Base-by-base conservation (phyloP, 2,329 filamentous ascomycete genomes). In the Pestalotiopsis sp. region DNA sequence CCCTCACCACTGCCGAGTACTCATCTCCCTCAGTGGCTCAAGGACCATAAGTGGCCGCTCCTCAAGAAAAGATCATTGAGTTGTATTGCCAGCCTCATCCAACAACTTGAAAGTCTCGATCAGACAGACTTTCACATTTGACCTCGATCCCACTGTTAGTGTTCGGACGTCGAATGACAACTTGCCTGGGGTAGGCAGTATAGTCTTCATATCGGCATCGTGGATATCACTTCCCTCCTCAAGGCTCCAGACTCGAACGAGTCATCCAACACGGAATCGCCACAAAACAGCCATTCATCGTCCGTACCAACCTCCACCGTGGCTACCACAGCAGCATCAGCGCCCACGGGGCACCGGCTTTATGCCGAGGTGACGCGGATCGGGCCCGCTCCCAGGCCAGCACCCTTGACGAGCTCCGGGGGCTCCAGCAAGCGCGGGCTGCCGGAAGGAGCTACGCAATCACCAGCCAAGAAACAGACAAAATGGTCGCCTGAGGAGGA, bases 401-500 rank as follows among this genome's bases (percentile, higher is more conserved):
- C 64, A 65, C 74, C 45, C 68, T 70, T 71, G 70, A 75, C 72
- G 69, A 71, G 73, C 58, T 70, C 77, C 65, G 78, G 77, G 72
- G 45, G 45, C 45, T 17, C 17, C 17, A 20, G 45, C 45, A 88
- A 84, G 79, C 85, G 84, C 78, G 84, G 78, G 74, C 85, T 87
- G 84, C 81, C 84, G 70, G 79, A 87, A 40, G 87, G 90, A 76
- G 82, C 83, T 17, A 78, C 84, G 40, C 87, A 90, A 74, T 92
- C 91, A 49, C 93, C 93, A 23, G 93, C 93, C 41, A 97, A 96
- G 84, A 97, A 95, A 82, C 94, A 98, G 80, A 97, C 93, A 78
- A 98, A 98, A 81, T 98, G 96, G 96, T 97, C 93, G 4, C 86
- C 92, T 0, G 94, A 98, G 71, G 95, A 98, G 80, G 94, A 98